Conservation (phyloP, 345 rosid genomes). For the Euphorbia tirucalli region DNA sequence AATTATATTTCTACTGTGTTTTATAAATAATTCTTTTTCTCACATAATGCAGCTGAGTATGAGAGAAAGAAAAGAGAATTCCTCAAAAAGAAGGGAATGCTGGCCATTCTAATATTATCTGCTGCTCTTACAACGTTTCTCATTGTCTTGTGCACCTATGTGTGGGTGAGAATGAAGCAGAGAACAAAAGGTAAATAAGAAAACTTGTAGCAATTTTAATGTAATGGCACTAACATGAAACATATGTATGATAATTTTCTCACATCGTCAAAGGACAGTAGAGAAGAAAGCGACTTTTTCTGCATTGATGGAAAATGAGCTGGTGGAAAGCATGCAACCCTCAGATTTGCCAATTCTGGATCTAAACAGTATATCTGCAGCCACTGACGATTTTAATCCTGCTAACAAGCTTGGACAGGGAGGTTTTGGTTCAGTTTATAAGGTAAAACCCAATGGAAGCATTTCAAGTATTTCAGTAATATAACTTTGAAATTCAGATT, state of each 20-base stretch:
- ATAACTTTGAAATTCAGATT: neutral
- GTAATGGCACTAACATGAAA: neutral
- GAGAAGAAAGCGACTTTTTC: neutral
- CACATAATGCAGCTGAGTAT: conserved; percentile 28
- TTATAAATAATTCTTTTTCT: neutral
- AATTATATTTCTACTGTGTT: too few species aligned
- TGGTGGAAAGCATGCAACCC: neutral
- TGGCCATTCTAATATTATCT: conserved; percentile 22
- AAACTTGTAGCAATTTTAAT: too few species aligned
- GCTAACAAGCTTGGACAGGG: neutral
- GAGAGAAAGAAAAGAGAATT: conserved; percentile 18
- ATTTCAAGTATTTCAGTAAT: neutral
- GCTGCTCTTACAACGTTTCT: conserved; percentile 17
- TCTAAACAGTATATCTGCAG: conserved; percentile 3
- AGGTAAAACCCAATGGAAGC: neutral
- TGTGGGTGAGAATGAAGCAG: conserved; percentile 31
- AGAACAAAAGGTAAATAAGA: conserved; percentile 36
- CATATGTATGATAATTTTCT: neutral
- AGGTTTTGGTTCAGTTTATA: conserved; percentile 2
- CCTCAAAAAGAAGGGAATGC: conserved; percentile 26
- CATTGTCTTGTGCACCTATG: conserved; percentile 1
- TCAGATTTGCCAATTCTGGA: conserved; percentile 31
- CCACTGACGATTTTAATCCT: neutral
- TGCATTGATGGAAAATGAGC: neutral
- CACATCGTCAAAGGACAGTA: neutral